phyloP scores from a whole-genome alignment of 768 basidiomycete genomes.

The Hysterangium stoloniferum region DNA sequence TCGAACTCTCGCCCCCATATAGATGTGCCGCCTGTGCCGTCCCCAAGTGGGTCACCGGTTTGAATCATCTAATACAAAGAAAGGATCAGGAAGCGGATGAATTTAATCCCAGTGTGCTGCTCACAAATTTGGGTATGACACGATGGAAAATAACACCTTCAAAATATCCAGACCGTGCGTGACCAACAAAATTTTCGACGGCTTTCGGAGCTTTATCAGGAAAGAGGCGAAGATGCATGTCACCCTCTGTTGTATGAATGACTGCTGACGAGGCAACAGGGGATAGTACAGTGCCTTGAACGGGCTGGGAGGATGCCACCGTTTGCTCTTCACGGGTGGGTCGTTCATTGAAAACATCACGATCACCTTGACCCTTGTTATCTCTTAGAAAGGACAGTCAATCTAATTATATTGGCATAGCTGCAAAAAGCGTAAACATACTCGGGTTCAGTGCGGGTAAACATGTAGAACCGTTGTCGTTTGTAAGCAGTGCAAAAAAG shows the following conservation, averaged over 20 bases:
- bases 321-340: conserved; percentile 95
- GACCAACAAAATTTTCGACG: conserved; percentile 96
- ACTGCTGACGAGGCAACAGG: conserved; percentile 73
- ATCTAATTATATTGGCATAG: neutral
- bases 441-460: conserved; percentile 87
- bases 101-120: conserved; percentile 14
- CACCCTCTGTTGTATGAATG: conserved; percentile 93
- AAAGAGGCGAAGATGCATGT: conserved; percentile 85
- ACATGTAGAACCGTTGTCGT: conserved; percentile 88
- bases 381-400: conserved; percentile 41
- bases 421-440: conserved; percentile 37
- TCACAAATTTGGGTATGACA: conserved; percentile 87
- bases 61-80: conserved; percentile 66
- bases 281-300: conserved; percentile 47
- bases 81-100: neutral
- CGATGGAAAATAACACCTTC: conserved; percentile 95
- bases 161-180: conserved; percentile 82
- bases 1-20: conserved; percentile 90
- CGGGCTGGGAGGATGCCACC: conserved; percentile 40
- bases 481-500: conserved; percentile 93
- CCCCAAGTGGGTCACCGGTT: conserved; percentile 91
- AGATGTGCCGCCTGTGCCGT: conserved; percentile 86
- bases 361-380: conserved; percentile 70
- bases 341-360: conserved; percentile 97
- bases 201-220: conserved; percentile 90